Percentiles rank a stretch among this genome's conserved stretches.
These are phyloP conservation scores for Cercospora janseana DNA, from an alignment of 2,329 filamentous ascomycete species.

Conservation along the genomic window DNA sequence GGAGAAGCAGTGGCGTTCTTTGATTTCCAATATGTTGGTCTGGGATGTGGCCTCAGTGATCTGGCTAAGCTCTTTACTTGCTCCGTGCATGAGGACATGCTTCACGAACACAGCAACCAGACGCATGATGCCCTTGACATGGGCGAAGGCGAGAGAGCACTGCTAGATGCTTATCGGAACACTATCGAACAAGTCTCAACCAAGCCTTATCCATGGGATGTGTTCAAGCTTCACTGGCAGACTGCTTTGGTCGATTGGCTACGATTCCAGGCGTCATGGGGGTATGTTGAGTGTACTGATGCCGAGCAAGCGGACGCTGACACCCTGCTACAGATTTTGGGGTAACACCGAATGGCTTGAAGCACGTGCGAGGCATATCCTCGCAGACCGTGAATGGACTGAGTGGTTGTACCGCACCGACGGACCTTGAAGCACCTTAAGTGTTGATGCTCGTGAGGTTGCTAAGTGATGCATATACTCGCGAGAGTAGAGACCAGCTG, in stretches of 20 bases:
- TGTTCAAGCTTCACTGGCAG: conserved; percentile 62
- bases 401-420: conserved; percentile 9
- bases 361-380: conserved; percentile 24
- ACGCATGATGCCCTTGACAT: conserved; percentile 44
- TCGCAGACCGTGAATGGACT: conserved; percentile 22
- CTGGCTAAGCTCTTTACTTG: conserved; percentile 67
- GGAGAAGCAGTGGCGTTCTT: conserved; percentile 61
- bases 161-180: conserved; percentile 54
- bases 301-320: neutral
- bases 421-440: neutral
- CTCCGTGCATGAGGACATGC: conserved; percentile 58
- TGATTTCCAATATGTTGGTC: conserved; percentile 67
- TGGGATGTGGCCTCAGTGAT: conserved; percentile 65
- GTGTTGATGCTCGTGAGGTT: too few relatives aligned
- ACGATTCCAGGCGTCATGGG: conserved; percentile 41
- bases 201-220: conserved; percentile 53
- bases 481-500: too few relatives aligned
- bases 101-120: conserved; percentile 33
- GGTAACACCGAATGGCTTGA: conserved; percentile 33
- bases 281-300: conserved; percentile 4
- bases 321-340: conserved; percentile 21
- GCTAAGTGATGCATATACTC: neutral
- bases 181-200: conserved; percentile 38
- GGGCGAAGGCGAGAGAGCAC: conserved; percentile 49
- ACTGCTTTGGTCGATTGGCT: conserved; percentile 67